A percentile compares a stretch with the other conserved stretches of the same genome.
Conservation (phyloP, 2,329 filamentous ascomycete species). For the Orbilia quercus region DNA sequence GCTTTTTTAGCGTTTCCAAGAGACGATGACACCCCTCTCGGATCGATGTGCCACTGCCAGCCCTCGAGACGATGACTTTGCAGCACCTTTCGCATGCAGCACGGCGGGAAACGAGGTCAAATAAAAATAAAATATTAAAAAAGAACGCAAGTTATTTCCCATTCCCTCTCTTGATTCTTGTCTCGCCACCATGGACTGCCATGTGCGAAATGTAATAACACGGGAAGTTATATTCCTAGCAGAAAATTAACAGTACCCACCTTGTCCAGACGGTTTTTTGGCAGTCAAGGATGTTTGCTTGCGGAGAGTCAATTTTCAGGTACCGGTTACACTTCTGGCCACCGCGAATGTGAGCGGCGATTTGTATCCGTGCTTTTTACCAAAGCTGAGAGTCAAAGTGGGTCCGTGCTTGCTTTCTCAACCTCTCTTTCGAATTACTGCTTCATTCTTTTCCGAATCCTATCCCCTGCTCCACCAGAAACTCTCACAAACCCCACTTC, state of each 20-base stretch:
- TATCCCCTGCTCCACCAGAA: slow-evolving; percentile 10
- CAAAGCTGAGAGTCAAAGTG: slow-evolving; percentile 31
- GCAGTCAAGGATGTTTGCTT: slow-evolving; percentile 34
- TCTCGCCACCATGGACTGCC: slow-evolving; percentile 49
- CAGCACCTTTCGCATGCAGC: slow-evolving; percentile 37
- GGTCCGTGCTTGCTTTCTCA: slow-evolving; percentile 43
- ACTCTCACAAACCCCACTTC: slow-evolving; percentile 19
- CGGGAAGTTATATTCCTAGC: slow-evolving; percentile 49
- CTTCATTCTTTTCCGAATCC: slow-evolving; percentile 28
- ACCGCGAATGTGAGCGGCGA: slow-evolving; percentile 40
- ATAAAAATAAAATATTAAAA: slow-evolving; percentile 2
- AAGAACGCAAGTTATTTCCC: slow-evolving; percentile 32
- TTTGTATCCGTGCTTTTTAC: slow-evolving; percentile 46
- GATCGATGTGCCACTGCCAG: slow-evolving; percentile 46
- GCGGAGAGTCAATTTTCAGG: slow-evolving; percentile 54
- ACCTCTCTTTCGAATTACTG: slow-evolving; percentile 22
- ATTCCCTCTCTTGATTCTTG: slow-evolving; percentile 21
- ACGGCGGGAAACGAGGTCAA: slow-evolving; percentile 45
- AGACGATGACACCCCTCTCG: slow-evolving; percentile 31
- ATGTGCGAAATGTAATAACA: slow-evolving; percentile 56
- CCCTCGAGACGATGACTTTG: slow-evolving; percentile 52
- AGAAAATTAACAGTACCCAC: slow-evolving; percentile 34
- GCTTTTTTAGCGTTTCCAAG: slow-evolving; percentile 24
- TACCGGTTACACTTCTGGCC: slow-evolving; percentile 52
- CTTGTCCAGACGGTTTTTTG: slow-evolving; percentile 15